Percentiles rank a stretch among this genome's conserved stretches.
These are phyloP conservation scores for Heteromeles arbutifolia DNA, from an alignment of 306 rosid species.

Conservation along the genomic window DNA sequence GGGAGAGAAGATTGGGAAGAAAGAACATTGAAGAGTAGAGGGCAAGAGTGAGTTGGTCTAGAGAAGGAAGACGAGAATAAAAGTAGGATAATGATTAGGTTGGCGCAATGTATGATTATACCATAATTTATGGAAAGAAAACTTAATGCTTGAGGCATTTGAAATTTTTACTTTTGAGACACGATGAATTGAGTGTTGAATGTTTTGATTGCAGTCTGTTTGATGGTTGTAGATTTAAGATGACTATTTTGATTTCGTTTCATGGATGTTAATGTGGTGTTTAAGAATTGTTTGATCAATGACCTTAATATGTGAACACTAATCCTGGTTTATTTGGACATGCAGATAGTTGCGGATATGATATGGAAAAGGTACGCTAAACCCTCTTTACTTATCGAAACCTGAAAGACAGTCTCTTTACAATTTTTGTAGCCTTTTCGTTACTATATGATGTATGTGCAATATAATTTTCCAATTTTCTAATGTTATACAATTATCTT, in stretches of 20 bases:
- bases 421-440: neutral
- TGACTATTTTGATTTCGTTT: neutral
- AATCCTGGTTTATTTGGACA: slow-evolving; percentile 21
- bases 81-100: neutral
- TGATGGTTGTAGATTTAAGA: neutral
- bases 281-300: neutral
- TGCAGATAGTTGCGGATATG: slow-evolving; percentile 75
- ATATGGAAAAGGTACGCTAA: slow-evolving; percentile 67
- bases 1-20: neutral
- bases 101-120: neutral
- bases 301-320: slow-evolving; percentile 10
- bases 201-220: neutral
- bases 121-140: neutral
- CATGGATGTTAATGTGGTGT: neutral
- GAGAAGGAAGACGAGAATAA: neutral
- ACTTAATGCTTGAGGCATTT: neutral
- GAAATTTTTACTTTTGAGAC: neutral
- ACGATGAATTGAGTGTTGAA: neutral
- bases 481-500: neutral
- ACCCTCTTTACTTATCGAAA: neutral
- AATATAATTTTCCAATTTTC: neutral
- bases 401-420: neutral
- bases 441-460: neutral
- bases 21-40: neutral
- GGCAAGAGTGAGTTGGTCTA: neutral